Evolutionary conservation across 768 basidiomycete genomes (phyloP), one percentile per base, ranked within the genome.

Genomic region (Stropharia rugosoannulata): DNA sequence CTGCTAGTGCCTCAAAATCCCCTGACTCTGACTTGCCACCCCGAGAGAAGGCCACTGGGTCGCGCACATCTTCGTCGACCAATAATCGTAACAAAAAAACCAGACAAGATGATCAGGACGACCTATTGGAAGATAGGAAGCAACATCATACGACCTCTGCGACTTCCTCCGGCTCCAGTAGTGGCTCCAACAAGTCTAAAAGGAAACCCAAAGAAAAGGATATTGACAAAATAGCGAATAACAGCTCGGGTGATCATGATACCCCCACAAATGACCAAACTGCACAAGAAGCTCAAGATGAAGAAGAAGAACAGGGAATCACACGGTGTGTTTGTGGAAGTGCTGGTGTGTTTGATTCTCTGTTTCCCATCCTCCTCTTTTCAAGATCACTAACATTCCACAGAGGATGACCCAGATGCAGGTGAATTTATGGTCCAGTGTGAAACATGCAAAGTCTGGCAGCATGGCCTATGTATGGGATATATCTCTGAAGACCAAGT

Each of bases 371-470:
- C 40, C 62, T 56, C 59, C 56, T 38, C 18, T 41, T 55, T 55
- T 40, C 64, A 69, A 61, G 74, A 58, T 56, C 55, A 60, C 44
- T 56, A 56, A 53, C 56, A 51, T 59, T 54, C 59, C 66, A 73
- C 72, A 78, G 88, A 89, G 69, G 86, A 87, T 64, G 87, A 89
- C 66, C 82, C 84, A 50, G 86, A 89, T 68, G 92, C 90, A 49
- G 92, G 93, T 46, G 95, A 93, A 69, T 92, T 96, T 75, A 97
- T 98, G 93, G 93, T 98, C 49, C 90, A 94, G 70, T 99, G 96
- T 74, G 96, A 98, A 74, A 87, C 80, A 42, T 99, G 96, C 77
- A 91, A 95, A 66, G 93, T 92, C 53, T 99, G 96, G 96, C 96
- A 99, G 73, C 96, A 99, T 69, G 95, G 95, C 3, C 80, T 87